Evolutionary conservation across 2,329 filamentous ascomycete genomes (phyloP).

Genomic region (Trichocomaceae sp.): DNA sequence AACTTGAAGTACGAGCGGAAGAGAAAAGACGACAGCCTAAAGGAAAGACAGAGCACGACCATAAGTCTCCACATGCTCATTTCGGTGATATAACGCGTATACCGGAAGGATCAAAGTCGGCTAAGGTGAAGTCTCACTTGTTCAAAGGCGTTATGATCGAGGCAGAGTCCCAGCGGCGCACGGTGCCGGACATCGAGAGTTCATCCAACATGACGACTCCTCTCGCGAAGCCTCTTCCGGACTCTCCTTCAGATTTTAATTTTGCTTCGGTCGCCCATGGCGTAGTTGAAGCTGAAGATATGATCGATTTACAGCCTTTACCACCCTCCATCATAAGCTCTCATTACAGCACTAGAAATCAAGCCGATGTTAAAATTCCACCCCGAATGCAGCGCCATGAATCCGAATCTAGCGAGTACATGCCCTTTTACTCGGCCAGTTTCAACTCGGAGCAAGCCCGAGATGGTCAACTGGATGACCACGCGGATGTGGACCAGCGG

Average conservation of each 20-base stretch:
- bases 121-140: constrained; percentile 36
- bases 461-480: constrained; percentile 16
- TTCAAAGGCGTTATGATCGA: constrained; percentile 41
- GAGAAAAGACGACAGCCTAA: constrained; percentile 22
- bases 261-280: constrained; percentile 22
- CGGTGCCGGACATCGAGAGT: constrained; percentile 39
- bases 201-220: constrained; percentile 53
- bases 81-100: constrained; percentile 22
- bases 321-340: constrained; percentile 39
- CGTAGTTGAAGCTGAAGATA: constrained; percentile 28
- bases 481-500: constrained; percentile 26
- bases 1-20: constrained; percentile 39
- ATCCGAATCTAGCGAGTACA: constrained; percentile 22
- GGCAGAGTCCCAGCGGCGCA: constrained; percentile 26
- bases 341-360: constrained; percentile 23
- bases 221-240: constrained; percentile 45
- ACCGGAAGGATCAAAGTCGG: constrained; percentile 27
- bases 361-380: constrained; percentile 15
- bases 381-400: constrained; percentile 20
- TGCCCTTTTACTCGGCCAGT: constrained; percentile 17
- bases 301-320: constrained; percentile 35
- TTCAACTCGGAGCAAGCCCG: constrained; percentile 20
- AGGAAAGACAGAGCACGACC: constrained; percentile 18
- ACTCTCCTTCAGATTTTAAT: constrained; percentile 28
- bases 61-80: constrained; percentile 28